Evolutionary conservation across 495 filamentous ascomycete species (phyloP).

Genomic region (Schizothecium vesticola): DNA sequence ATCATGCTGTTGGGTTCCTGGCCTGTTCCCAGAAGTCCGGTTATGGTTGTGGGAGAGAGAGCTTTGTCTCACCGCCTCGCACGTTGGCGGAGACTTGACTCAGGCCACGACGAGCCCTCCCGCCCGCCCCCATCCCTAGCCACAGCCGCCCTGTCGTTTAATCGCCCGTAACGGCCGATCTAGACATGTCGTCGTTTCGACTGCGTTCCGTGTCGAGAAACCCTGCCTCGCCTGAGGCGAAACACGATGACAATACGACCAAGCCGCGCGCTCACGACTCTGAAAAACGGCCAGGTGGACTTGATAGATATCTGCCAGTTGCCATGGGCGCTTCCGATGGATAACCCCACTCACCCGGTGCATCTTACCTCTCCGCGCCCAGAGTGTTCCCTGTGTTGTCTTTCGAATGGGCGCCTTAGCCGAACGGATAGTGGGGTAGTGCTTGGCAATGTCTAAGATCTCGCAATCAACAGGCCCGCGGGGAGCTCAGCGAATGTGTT

Average conservation of each 20-base stretch:
- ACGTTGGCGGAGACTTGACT: background rate
- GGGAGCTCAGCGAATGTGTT: constrained; percentile 11
- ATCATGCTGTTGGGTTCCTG: constrained; percentile 15
- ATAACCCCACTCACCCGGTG: background rate
- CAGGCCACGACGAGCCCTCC: constrained; percentile 3
- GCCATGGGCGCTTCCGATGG: background rate
- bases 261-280: background rate
- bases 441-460: constrained; percentile 30
- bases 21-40: constrained; percentile 17
- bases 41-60: constrained; percentile 19
- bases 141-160: background rate
- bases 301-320: background rate
- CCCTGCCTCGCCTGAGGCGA: background rate
- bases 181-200: background rate
- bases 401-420: background rate
- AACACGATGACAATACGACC: background rate
- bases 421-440: background rate
- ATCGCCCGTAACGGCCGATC: constrained; percentile 4
- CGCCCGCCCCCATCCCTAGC: background rate
- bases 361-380: background rate
- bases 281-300: background rate
- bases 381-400: background rate
- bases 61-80: background rate
- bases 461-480: constrained; percentile 18
- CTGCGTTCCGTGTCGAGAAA: background rate